Evolutionary conservation across 768 basidiomycete species (phyloP), one percentile per base, ranked within the genome.

Genomic region (Gloeophyllum trabeum): DNA sequence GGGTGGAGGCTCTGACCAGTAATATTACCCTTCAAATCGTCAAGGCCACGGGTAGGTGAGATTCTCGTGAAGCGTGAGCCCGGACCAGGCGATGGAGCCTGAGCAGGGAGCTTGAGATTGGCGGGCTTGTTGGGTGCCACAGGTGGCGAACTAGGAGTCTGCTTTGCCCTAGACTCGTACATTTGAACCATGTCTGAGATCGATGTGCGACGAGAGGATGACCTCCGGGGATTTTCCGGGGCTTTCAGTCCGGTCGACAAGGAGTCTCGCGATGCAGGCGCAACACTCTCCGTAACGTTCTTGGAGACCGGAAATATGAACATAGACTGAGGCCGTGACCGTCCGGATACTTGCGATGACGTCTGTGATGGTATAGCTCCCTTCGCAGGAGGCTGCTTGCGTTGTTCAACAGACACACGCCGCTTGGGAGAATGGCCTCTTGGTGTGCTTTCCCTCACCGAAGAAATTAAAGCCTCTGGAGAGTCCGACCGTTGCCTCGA

Each of bases 151-250:
- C 56, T 39, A 24, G 45, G 25, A 21, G 42, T 32, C 13, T 37
- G 58, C 18, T 60, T 61, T 24, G 68, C 71, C 42, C 89, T 76
- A 5, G 77, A 74, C 57, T 91, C 88, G 56, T 79, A 91, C 35
- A 67, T 74, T 49, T 85, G 82, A 20, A 90, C 88, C 76, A 90
- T 88, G 53, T 90, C 77, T 30, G 86, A 78, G 51, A 90, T 90
- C 0, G 88, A 90, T 3, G 79, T 81, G 41, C 86, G 70, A 16
- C 87, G 73, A 5, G 56, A 52, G 4, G 57, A 49, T 2, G 60
- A 66, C 59, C 34, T 58, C 67, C 3, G 62, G 44, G 39, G n/a
- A n/a, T 71, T 69, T 37, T 64, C n/a, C n/a, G n/a, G n/a, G n/a
- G n/a, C n/a, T n/a, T n/a, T n/a, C n/a, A n/a, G n/a, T n/a, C n/a